A percentile compares a stretch with the other conserved stretches of the same genome.
These are phyloP conservation scores for Aspergillus nanangensis DNA, from an alignment of 495 filamentous ascomycete genomes.

Conservation along the genomic window DNA sequence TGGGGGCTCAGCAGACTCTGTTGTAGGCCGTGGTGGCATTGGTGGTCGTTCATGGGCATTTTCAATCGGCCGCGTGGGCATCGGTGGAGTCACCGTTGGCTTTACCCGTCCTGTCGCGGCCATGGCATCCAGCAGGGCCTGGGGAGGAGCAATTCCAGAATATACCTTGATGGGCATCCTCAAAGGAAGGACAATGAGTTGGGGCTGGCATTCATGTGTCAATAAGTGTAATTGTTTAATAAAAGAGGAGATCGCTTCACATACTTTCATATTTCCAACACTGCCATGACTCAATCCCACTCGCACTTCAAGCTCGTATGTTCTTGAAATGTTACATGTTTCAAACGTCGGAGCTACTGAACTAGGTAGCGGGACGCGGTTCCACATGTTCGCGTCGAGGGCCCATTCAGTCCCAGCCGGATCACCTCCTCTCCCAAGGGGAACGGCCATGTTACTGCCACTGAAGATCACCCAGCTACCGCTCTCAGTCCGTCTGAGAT, in stretches of 20 bases:
- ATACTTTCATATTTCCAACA: slow-evolving; percentile 48
- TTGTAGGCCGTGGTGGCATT: slow-evolving; percentile 30
- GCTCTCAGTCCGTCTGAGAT: slow-evolving; percentile 58
- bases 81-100: slow-evolving; percentile 16
- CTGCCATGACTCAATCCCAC: slow-evolving; percentile 65
- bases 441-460: slow-evolving; percentile 61
- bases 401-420: slow-evolving; percentile 59
- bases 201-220: too few relatives aligned
- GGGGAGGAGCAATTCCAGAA: slow-evolving; percentile 85
- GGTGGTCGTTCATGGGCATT: slow-evolving; percentile 24
- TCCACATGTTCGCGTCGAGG: slow-evolving; percentile 67
- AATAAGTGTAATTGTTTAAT: slow-evolving; percentile 1
- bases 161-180: slow-evolving; percentile 75
- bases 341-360: slow-evolving; percentile 80
- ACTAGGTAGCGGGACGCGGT: slow-evolving; percentile 63
- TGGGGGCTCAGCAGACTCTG: slow-evolving; percentile 14
- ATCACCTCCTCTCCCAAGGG: slow-evolving; percentile 54
- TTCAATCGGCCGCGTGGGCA: slow-evolving; percentile 19
- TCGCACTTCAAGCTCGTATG: slow-evolving; percentile 77
- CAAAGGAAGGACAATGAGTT: slow-evolving; percentile 69
- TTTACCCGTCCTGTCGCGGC: slow-evolving; percentile 32
- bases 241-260: slow-evolving; percentile 6
- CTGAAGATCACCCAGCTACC: slow-evolving; percentile 67
- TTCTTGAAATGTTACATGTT: slow-evolving; percentile 81
- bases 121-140: slow-evolving; percentile 67